A percentile compares a stretch with the other conserved stretches of the same genome.
These are phyloP conservation scores for Pseudogymnoascus sp. DNA, from an alignment of 2,329 filamentous ascomycete genomes.

Conservation along the genomic window DNA sequence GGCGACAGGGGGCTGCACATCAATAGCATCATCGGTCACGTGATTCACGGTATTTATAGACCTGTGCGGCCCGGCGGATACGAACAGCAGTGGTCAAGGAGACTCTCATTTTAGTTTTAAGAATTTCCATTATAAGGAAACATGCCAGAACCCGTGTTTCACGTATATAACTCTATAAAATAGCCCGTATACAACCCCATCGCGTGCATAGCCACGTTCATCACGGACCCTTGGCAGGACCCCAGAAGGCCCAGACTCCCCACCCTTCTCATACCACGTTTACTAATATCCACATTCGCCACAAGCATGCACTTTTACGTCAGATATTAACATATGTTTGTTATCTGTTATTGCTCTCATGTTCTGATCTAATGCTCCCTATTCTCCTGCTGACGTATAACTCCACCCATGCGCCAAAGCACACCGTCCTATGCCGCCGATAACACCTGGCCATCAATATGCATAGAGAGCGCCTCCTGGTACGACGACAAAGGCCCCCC, in stretches of 20 bases:
- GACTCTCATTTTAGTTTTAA: neutral
- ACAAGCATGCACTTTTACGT: neutral
- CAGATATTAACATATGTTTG: neutral
- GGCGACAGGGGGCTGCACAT: neutral
- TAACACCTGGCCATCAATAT: slow-evolving; percentile 7
- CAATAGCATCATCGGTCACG: slow-evolving; percentile 2
- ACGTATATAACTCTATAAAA: neutral
- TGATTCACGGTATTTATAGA: neutral
- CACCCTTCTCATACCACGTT: neutral
- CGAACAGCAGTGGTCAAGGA: neutral
- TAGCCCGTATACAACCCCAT: neutral
- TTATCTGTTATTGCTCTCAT: neutral
- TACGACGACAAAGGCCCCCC: neutral
- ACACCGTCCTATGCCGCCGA: slow-evolving; percentile 2
- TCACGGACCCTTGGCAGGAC: neutral
- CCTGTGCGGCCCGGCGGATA: neutral
- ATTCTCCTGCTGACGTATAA: slow-evolving; percentile 3
- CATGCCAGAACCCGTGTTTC: neutral
- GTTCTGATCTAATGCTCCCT: slow-evolving; percentile 2
- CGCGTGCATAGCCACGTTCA: neutral
- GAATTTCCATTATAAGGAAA: neutral
- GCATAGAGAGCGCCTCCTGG: neutral
- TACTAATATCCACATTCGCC: neutral
- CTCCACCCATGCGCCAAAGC: neutral
- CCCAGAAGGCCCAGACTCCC: neutral